Evolutionary conservation across 306 rosid genomes (phyloP).

Genomic region (Corylus heterophylla): DNA sequence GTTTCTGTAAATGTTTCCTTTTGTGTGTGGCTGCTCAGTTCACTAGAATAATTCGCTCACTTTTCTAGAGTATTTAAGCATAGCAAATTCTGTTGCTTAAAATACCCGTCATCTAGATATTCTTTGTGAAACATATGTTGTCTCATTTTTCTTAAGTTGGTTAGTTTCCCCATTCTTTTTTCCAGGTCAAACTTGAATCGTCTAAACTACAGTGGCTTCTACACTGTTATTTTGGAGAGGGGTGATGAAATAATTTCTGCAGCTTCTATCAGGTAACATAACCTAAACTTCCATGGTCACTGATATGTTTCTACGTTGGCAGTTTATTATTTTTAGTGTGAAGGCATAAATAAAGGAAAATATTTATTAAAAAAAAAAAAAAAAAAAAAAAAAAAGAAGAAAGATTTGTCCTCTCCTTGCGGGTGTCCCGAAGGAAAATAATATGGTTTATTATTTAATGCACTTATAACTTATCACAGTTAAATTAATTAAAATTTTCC

Average conservation of each 20-base stretch:
- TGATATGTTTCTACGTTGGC: not conserved
- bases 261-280: constrained; percentile 80
- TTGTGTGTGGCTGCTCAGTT: not conserved
- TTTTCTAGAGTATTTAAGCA: not conserved
- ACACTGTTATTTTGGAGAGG: constrained; percentile 87
- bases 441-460: too few relatives aligned
- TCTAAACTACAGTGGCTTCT: constrained; percentile 82
- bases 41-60: not conserved
- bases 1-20: not conserved
- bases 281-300: not conserved
- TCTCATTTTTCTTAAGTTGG: constrained; percentile 6
- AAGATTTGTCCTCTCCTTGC: too few relatives aligned
- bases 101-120: not conserved
- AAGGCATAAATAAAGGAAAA: too few relatives aligned
- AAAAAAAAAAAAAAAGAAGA: too few relatives aligned
- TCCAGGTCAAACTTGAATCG: constrained; percentile 91
- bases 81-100: not conserved
- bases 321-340: too few relatives aligned
- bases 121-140: constrained; percentile 15
- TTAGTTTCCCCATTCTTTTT: constrained; percentile 9
- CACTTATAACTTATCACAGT: not conserved
- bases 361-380: too few relatives aligned
- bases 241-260: constrained; percentile 95
- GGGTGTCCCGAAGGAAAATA: too few relatives aligned
- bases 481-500: not conserved